A percentile compares a stretch with the other conserved stretches of the same genome.
Evolutionary conservation across 2,329 filamentous ascomycete species (phyloP).

Genomic region (Hyphodiscus sp.): DNA sequence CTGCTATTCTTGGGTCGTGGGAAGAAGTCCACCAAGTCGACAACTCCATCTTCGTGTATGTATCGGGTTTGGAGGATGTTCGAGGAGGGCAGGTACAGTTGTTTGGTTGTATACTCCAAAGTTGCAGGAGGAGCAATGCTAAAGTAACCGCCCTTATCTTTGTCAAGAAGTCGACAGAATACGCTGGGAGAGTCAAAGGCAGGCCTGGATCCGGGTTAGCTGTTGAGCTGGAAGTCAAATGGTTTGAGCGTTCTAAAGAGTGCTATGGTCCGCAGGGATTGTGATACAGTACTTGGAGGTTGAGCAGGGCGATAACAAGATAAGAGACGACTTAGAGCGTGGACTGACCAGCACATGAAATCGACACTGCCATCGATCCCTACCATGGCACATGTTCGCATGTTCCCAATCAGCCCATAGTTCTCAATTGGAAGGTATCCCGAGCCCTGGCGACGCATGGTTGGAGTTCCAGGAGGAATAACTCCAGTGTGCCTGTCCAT

Average conservation of each 20-base stretch:
- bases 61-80: constrained; percentile 75
- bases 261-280: too few species aligned
- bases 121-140: constrained; percentile 51
- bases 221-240: neutral
- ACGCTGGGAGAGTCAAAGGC: constrained; percentile 73
- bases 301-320: too few species aligned
- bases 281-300: too few species aligned
- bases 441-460: constrained; percentile 9
- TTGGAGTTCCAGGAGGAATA: neutral
- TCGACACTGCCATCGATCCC: constrained; percentile 69
- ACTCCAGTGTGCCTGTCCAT: neutral
- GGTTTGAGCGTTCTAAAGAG: neutral
- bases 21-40: constrained; percentile 70
- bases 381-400: constrained; percentile 71
- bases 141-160: constrained; percentile 68
- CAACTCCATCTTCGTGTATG: constrained; percentile 68
- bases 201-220: constrained; percentile 44
- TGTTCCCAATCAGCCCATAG: constrained; percentile 75
- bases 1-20: constrained; percentile 57
- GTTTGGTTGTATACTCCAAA: constrained; percentile 60
- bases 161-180: constrained; percentile 69
- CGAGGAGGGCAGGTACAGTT: constrained; percentile 69
- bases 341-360: constrained; percentile 66
- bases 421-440: constrained; percentile 53
- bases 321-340: too few species aligned